Base-by-base conservation (phyloP, 2,329 filamentous ascomycete species). In the Botrytis pseudocinerea region DNA sequence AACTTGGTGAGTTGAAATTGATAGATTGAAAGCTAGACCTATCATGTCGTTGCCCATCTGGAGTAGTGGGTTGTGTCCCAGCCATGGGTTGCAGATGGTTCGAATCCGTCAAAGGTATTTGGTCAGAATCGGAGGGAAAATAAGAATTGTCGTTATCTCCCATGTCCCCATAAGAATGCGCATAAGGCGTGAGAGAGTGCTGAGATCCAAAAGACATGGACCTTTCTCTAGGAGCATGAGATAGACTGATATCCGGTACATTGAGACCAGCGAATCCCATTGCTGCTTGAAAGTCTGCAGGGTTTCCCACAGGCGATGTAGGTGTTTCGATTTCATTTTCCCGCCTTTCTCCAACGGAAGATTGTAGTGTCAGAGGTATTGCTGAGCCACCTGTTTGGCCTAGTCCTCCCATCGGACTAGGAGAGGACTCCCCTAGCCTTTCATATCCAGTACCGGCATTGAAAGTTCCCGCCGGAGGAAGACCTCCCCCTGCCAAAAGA, bases 71-170 rank as follows among this genome's bases (percentile, higher is more conserved):
- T 72, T 72, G 65, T 28, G 84, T 83, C 28, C 87, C 86, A 75
- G 85, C 87, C 61, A 90, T 87, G 61, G 88, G 88, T 75, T 89
- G 86, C 61, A 90, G 80, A 75, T 87, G 85, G 73, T 82, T 84
- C 72, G 82, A 80, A 76, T 89, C 86, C 1, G 89, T 92, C 69
- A 91, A 83, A 40, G 89, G 89, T 22, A 87, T 84, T 59, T 83
- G 83, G 79, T 91, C 89, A 10, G 88, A 90, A 75, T 90, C 79
- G 2, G 77, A 71, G 20, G 75, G 54, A 73, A 84, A 82, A 71
- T 83, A 85, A 51, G 75, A 75, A n/a, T 71, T 51, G 48, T 76
- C 70, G 48, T 76, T 70, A 35, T 81, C 79, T 14, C 71, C 72
- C 42, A 73, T 54, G 60, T 79, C 76, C 6, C 74, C 74, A 75